Evolutionary conservation across 2,329 filamentous ascomycete genomes (phyloP).

Genomic region (Laburnicola sp.): DNA sequence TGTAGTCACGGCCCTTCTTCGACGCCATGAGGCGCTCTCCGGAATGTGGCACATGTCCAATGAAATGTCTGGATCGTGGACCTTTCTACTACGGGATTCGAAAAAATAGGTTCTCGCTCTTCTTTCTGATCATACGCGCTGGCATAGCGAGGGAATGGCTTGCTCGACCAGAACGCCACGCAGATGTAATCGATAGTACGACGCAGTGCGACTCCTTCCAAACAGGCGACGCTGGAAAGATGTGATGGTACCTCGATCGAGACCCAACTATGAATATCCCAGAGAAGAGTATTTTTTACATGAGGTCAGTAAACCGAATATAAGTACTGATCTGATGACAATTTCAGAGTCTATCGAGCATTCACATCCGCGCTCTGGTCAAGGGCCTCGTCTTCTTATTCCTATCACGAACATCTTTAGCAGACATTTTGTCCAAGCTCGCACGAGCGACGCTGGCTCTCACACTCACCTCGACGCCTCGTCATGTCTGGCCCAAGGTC

Average conservation of each 20-base stretch:
- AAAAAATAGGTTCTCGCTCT: background rate
- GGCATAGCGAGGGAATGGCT: background rate
- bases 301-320: background rate
- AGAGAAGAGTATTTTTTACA: background rate
- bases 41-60: background rate
- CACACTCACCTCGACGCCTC: slow-evolving; percentile 1
- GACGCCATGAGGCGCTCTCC: background rate
- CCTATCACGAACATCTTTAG: background rate
- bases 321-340: slow-evolving; percentile 2
- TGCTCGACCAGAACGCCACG: slow-evolving; percentile 1
- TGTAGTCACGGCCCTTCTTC: background rate
- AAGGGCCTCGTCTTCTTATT: background rate
- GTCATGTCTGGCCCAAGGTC: slow-evolving; percentile 9
- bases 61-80: background rate
- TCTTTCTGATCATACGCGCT: background rate
- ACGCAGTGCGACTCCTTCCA: slow-evolving; percentile 1
- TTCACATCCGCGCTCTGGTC: too few relatives aligned
- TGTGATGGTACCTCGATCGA: background rate
- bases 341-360: background rate
- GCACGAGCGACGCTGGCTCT: slow-evolving; percentile 10
- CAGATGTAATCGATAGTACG: slow-evolving; percentile 9
- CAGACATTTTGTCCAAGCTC: slow-evolving; percentile 10
- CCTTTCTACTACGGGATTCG: background rate
- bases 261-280: background rate
- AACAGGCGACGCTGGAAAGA: background rate